Base-by-base conservation (phyloP, 441 rosid species). In the Corymbia citriodora region DNA sequence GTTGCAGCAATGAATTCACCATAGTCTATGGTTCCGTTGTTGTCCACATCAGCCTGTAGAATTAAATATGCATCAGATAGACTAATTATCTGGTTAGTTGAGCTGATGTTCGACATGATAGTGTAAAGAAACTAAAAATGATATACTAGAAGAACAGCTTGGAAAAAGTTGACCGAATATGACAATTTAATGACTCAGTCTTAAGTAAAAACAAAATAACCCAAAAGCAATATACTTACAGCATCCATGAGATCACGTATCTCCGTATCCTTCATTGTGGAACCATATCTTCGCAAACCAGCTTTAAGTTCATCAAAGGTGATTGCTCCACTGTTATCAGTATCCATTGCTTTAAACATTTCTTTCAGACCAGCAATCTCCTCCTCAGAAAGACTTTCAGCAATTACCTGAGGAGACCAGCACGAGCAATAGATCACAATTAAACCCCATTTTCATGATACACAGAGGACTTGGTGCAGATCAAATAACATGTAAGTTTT, bases 231-330 rank as follows among this genome's bases (percentile, higher is more conserved):
- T 4, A 81, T 88, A 92, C 92, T 94, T 95, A 98, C 99, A 81
- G 99, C 99, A 91, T 96, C 98, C 99, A 98, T 98, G 89, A 98
- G 99, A 93, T 96, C 98, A 89, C 98, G 96, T 88, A 98, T 98
- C 94, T 98, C 99, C 1, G 96, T 94, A 90, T 98, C 99, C 92
- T 98, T 97, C 95, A 98, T 86, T n/a, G 99, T 98, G 88, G 99
- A 96, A 40, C 99, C 99, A 93, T 98, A 98, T 96, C 97, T 96
- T 95, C 96, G 94, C 90, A 98, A 93, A 89, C 99, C 99, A 91
- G 99, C 99, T 94, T 97, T 98, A 90, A 98, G 99, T 92, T 98
- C 99, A 92, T 98, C 99, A 92, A 97, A 98, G 89, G 99, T 98
- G 90, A 98, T 97, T 25, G 99, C 99, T 63, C 99, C 99, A 57